A percentile compares a stretch with the other conserved stretches of the same genome.
Evolutionary conservation across 768 basidiomycete species (phyloP).

Genomic region (Lactifluus piperatus): DNA sequence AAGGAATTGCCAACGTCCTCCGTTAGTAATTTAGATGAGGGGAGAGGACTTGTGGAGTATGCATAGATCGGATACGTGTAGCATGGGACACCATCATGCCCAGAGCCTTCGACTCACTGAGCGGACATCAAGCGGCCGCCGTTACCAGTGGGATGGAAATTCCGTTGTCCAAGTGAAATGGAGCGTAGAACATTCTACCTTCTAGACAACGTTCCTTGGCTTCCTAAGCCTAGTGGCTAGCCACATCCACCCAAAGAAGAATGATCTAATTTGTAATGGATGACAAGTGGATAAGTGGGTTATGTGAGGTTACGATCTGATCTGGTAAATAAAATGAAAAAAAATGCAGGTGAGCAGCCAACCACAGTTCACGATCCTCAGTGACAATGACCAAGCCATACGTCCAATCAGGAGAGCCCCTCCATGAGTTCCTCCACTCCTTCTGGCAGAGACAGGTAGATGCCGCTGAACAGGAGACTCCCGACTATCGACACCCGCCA

Average conservation of each 20-base stretch:
- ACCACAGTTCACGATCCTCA: conserved; percentile 18
- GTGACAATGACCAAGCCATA: conserved; percentile 38
- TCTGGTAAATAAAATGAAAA: conserved; percentile 3
- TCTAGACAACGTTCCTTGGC: no score
- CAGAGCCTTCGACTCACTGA: no score
- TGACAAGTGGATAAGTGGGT: background rate
- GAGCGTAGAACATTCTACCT: no score
- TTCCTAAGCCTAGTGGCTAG: no score
- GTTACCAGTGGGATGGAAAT: background rate
- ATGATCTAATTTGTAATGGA: no score
- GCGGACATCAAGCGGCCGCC: no score
- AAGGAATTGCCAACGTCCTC: background rate
- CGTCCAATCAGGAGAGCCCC: conserved; percentile 77
- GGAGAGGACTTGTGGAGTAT: no score
- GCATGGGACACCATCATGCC: no score
- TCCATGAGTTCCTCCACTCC: conserved; percentile 74
- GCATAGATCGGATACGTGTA: no score
- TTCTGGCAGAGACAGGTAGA: conserved; percentile 92
- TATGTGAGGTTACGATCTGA: conserved; percentile 5
- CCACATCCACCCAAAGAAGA: no score
- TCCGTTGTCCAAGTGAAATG: no score
- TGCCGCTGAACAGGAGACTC: conserved; percentile 78
- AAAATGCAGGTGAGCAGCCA: conserved; percentile 5
- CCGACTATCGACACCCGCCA: conserved; percentile 81
- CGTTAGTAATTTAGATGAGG: background rate